Evolutionary conservation across 176 grass and related monocot genomes (phyloP).

Genomic region (Lolium multiflorum): DNA sequence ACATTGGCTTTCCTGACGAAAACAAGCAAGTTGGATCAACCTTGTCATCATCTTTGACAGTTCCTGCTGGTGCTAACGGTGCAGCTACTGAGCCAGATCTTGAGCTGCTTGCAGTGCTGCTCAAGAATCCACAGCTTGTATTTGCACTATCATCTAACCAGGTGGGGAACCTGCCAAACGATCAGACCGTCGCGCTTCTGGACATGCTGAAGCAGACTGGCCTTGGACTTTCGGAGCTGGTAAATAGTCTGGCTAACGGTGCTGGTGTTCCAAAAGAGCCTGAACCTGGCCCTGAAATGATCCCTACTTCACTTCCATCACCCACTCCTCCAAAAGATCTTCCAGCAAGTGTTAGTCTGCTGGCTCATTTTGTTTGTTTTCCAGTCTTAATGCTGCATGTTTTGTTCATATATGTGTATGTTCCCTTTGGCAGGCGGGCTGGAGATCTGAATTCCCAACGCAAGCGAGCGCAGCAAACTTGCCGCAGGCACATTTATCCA

Average conservation of each 20-base stretch:
- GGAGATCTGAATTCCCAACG: constrained; percentile 62
- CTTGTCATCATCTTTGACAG: constrained; percentile 45
- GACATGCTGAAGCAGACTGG: constrained; percentile 91
- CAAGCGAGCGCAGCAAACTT: constrained; percentile 18
- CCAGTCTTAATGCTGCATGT: constrained; percentile 28
- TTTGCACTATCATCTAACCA: constrained; percentile 86
- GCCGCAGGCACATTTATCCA: constrained; percentile 41
- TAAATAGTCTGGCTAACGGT: constrained; percentile 46
- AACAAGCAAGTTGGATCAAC: constrained; percentile 44
- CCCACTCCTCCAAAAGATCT: constrained; percentile 78
- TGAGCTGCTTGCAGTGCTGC: constrained; percentile 88
- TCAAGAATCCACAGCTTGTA: constrained; percentile 92
- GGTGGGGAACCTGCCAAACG: constrained; percentile 49
- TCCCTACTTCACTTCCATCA: constrained; percentile 83
- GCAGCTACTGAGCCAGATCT: constrained; percentile 61
- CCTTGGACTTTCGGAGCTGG: constrained; percentile 63
- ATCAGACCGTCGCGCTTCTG: constrained; percentile 77
- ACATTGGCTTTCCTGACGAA: constrained; percentile 14
- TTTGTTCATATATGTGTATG: constrained; percentile 37
- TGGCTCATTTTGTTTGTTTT: constrained; percentile 20
- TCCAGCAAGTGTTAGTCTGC: constrained; percentile 61
- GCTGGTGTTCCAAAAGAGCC: constrained; percentile 39
- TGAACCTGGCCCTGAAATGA: constrained; percentile 36
- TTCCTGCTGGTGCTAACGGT: constrained; percentile 32
- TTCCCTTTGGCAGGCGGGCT: constrained; percentile 60